A percentile compares a stretch with the other conserved stretches of the same genome.
phyloP scores from a whole-genome alignment of 1,284 basidiomycete genomes.

The Fomitopsis betulina region DNA sequence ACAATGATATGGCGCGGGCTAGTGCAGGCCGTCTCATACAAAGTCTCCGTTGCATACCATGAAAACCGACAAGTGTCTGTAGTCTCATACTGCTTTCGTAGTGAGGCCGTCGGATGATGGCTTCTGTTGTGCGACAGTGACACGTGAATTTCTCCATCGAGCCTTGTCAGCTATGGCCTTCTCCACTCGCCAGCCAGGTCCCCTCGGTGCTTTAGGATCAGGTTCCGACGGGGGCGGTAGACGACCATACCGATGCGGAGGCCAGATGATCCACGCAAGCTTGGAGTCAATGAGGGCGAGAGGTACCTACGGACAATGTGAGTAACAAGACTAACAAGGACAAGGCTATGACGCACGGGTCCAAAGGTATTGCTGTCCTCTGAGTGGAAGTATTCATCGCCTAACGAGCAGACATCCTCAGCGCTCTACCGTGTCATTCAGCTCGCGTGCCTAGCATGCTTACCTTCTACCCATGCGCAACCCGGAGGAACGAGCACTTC shows the following conservation, averaged over 20 bases:
- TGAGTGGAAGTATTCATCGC: constrained; percentile 62
- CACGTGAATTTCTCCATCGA: constrained; percentile 38
- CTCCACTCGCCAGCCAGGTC: constrained; percentile 39
- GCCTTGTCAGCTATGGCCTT: constrained; percentile 44
- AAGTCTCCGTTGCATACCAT: too few relatives aligned
- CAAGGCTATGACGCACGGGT: constrained; percentile 40
- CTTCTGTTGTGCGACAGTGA: constrained; percentile 23
- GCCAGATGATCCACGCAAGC: constrained; percentile 59
- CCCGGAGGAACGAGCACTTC: constrained; percentile 55
- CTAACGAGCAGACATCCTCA: constrained; percentile 25
- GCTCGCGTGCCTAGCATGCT: not conserved
- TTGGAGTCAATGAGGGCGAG: constrained; percentile 59
- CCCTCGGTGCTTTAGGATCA: constrained; percentile 23
- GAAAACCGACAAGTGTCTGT: too few relatives aligned
- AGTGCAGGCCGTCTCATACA: not conserved
- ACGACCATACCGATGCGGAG: constrained; percentile 47
- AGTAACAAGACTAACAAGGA: not conserved
- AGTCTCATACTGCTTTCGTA: constrained; percentile 5
- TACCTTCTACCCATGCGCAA: constrained; percentile 73
- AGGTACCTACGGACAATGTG: constrained; percentile 42
- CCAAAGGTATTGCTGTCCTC: constrained; percentile 74
- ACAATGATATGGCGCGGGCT: too few relatives aligned
- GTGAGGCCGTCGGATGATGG: not conserved
- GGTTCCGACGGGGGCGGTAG: constrained; percentile 26
- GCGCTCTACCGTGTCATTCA: not conserved